phyloP scores from a whole-genome alignment of 805 yeast species.

The Schwanniomyces vanrijiae region DNA sequence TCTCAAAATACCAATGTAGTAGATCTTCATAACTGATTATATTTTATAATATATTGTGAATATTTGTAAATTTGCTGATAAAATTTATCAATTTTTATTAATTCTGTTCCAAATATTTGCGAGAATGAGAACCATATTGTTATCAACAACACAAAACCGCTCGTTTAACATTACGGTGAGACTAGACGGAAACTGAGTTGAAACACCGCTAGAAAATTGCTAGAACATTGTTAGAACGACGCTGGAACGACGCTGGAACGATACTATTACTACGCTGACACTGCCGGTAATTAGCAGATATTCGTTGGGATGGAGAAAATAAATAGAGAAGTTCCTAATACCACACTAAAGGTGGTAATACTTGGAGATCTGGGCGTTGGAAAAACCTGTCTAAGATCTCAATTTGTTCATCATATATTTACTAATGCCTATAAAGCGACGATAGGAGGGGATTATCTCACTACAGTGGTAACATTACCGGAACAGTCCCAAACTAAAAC shows the following conservation, averaged over 20 bases:
- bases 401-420: constrained; percentile 54
- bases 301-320: neutral
- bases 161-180: neutral
- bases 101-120: neutral
- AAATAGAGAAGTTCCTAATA: neutral
- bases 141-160: constrained; percentile 9
- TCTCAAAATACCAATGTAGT: constrained; percentile 84
- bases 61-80: neutral
- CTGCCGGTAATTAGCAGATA: neutral
- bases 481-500: neutral
- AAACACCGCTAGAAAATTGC: too few species aligned
- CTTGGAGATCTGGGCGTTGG: constrained; percentile 63
- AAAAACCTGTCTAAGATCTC: constrained; percentile 56
- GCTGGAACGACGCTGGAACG: neutral
- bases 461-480: constrained; percentile 32
- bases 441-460: constrained; percentile 58
- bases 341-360: constrained; percentile 49
- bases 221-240: neutral
- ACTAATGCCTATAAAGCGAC: constrained; percentile 58
- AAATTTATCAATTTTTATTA: neutral
- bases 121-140: constrained; percentile 2
- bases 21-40: constrained; percentile 67
- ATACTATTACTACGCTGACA: too few species aligned
- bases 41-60: neutral
- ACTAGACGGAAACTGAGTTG: neutral